These are phyloP conservation scores for Paramecium sexaurelia DNA, from an alignment of 73 alveolate genomes.

Conservation along the genomic window DNA sequence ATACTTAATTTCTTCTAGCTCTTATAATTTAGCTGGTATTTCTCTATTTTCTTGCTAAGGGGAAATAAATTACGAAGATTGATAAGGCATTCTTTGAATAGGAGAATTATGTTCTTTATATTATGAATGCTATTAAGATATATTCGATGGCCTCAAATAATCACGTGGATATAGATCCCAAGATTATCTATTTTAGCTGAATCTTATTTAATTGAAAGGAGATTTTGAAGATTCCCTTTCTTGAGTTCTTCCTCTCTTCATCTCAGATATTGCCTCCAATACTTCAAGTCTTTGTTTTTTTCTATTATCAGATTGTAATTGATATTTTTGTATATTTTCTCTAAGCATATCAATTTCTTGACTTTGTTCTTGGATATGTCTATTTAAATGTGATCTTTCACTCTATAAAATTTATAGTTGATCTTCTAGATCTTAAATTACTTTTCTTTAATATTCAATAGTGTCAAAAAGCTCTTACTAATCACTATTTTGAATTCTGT, in stretches of 20 bases:
- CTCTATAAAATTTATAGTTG: not conserved
- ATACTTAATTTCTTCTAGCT: slow-evolving; percentile 39
- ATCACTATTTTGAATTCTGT: not conserved
- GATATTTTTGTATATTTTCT: not conserved
- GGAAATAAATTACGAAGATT: not conserved
- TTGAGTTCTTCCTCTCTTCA: slow-evolving; percentile 44
- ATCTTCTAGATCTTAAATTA: not conserved
- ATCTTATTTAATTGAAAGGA: not conserved
- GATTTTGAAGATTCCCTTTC: slow-evolving; percentile 46
- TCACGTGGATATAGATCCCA: not conserved
- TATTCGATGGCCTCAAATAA: not conserved
- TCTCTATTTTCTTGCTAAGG: slow-evolving; percentile 34
- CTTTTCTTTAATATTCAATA: slow-evolving; percentile 21
- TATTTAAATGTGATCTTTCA: not conserved
- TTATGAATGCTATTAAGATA: not conserved
- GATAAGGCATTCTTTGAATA: not conserved
- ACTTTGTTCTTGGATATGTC: not conserved
- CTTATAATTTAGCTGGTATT: slow-evolving; percentile 31
- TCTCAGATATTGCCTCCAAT: slow-evolving; percentile 5
- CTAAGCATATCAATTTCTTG: not conserved
- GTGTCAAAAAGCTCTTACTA: slow-evolving; percentile 24
- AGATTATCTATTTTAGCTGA: not conserved
- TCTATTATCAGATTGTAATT: slow-evolving; percentile 41
- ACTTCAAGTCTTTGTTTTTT: slow-evolving; percentile 32
- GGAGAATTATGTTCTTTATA: not conserved